Base-by-base conservation (phyloP, 345 rosid genomes). In the Geranium rotundifolium region DNA sequence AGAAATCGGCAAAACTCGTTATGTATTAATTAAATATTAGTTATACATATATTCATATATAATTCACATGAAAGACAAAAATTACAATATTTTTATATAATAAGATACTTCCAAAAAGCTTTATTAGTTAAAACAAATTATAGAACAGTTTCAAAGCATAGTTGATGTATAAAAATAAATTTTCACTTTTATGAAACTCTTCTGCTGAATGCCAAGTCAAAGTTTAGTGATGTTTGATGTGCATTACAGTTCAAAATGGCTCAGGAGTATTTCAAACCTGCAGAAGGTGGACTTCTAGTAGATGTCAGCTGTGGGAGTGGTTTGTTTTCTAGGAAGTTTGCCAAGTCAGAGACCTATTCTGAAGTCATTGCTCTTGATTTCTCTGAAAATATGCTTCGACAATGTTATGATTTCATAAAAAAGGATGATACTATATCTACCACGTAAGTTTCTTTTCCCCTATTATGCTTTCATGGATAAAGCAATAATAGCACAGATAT, bases 221-320 rank as follows among this genome's bases (percentile, higher is more conserved):
- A 0, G 1, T 34, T 34, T 34, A 31, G 34, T 14, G 16, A 41
- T 55, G 34, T 30, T 54, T 39, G 41, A 34, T 34, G 41, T 46
- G 54, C 29, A 37, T 17, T 84, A 82, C 91, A 89, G 99, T 93
- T 87, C 74, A 77, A 76, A 72, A 85, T 87, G 99, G 99, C 99
- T 70, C 95, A 87, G 80, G 88, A 82, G 67, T 86, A 82, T 77
- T 86, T 93, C 67, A 86, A 84, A 82, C 75, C 86, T 20, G 78
- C 80, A 56, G 80, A 83, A 81, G 90, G 84, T 52, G 96, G 99
- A 10, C 67, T 88, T 69, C 75, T 93, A 61, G 91, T 93, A 18
- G 99, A 93, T 82, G 97, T 87, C 58, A 90, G 96, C 75, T 93
- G 90, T 34, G 99, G 97, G 52, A 93, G 97, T 69, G 99, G 99